These are phyloP conservation scores for Amanita rubescens DNA, from an alignment of 768 basidiomycete species.

Conservation along the genomic window DNA sequence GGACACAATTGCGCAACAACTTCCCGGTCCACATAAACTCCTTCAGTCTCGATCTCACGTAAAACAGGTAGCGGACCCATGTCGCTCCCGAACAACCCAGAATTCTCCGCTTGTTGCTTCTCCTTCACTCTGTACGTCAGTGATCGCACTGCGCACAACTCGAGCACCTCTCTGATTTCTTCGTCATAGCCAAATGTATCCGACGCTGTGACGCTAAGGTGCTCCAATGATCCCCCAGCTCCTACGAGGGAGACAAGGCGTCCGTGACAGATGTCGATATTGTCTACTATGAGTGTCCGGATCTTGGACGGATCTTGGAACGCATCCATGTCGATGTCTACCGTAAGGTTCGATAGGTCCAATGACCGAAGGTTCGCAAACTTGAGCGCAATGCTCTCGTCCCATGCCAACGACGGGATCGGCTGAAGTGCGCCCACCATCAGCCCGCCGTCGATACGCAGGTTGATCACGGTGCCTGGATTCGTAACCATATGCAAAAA, in stretches of 20 bases:
- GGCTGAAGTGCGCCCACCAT: conserved; percentile 17
- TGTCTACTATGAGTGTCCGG: conserved; percentile 33
- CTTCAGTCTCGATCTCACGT: conserved; percentile 33
- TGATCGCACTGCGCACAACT: conserved; percentile 31
- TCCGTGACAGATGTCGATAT: conserved; percentile 35
- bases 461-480: conserved; percentile 31
- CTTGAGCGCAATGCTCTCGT: conserved; percentile 38
- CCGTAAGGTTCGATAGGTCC: conserved; percentile 34
- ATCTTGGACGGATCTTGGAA: conserved; percentile 28
- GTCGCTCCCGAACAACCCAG: conserved; percentile 26
- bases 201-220: conserved; percentile 29
- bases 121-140: conserved; percentile 36
- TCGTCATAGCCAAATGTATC: conserved; percentile 29
- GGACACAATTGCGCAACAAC: conserved; percentile 27
- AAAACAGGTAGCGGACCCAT: conserved; percentile 20
- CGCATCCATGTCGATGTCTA: conserved; percentile 23
- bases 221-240: conserved; percentile 27
- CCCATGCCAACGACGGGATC: conserved; percentile 44
- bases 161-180: conserved; percentile 32
- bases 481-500: conserved; percentile 36
- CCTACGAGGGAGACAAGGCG: conserved; percentile 32
- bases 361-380: conserved; percentile 38
- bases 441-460: conserved; percentile 41
- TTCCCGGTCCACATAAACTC: conserved; percentile 31
- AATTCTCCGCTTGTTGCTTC: conserved; percentile 15